A percentile compares a stretch with the other conserved stretches of the same genome.
These are phyloP conservation scores for Metschnikowia arizonensis DNA, from an alignment of 805 yeast species.

Conservation along the genomic window DNA sequence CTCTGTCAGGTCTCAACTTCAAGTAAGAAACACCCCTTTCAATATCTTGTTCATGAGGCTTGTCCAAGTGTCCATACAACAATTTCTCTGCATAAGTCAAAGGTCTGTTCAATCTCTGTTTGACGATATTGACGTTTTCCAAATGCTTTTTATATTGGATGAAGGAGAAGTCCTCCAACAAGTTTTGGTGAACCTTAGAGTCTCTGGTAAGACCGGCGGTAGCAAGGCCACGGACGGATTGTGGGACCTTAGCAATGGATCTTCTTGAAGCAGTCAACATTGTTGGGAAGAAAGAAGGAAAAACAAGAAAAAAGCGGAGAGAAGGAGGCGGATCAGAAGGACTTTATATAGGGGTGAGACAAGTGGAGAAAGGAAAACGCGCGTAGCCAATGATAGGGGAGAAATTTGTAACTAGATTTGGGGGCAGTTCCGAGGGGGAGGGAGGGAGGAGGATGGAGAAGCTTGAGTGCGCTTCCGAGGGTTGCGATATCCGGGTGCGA, in stretches of 20 bases:
- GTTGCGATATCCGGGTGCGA: too few relatives aligned
- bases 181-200: conserved; percentile 51
- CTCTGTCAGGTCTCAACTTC: conserved; percentile 95
- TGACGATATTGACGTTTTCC: conserved; percentile 83
- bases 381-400: conserved; percentile 22
- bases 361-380: conserved; percentile 13
- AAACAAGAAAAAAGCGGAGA: conserved; percentile 6
- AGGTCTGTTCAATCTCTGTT: conserved; percentile 78
- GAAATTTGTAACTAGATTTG: conserved; percentile 23
- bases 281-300: conserved; percentile 9
- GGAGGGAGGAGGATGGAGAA: too few relatives aligned
- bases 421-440: too few relatives aligned
- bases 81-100: conserved; percentile 94
- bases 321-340: conserved; percentile 6
- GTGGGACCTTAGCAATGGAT: conserved; percentile 22
- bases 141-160: conserved; percentile 88
- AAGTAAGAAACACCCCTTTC: conserved; percentile 86
- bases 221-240: conserved; percentile 22
- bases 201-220: conserved; percentile 22
- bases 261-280: conserved; percentile 45
- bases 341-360: conserved; percentile 12
- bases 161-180: conserved; percentile 77
- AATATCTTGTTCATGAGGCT: conserved; percentile 83
- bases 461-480: too few relatives aligned
- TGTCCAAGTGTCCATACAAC: conserved; percentile 89